A percentile compares a stretch with the other conserved stretches of the same genome.
Evolutionary conservation across 2,329 filamentous ascomycete species (phyloP).

Genomic region (Cercospora sojina): DNA sequence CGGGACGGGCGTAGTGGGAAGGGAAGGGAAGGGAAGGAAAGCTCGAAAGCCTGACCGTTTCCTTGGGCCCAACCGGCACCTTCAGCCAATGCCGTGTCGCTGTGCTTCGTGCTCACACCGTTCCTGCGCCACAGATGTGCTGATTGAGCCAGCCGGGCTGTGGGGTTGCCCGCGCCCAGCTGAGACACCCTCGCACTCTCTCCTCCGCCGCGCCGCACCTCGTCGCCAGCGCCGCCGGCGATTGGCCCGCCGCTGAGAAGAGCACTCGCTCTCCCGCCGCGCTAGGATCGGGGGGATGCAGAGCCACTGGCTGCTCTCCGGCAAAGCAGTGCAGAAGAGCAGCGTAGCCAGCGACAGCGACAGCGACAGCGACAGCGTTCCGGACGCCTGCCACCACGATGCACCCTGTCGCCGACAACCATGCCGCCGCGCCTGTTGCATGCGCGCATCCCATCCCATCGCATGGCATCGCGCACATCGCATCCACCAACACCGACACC

Average conservation of each 20-base stretch:
- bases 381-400: neutral
- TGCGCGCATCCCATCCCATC: neutral
- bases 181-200: neutral
- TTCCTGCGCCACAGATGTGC: neutral
- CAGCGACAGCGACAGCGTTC: neutral
- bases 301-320: conserved; percentile 15
- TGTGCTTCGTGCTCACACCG: neutral
- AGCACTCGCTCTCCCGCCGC: neutral
- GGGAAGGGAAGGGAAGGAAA: too few relatives aligned
- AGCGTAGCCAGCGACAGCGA: neutral
- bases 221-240: neutral
- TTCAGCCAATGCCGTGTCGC: neutral
- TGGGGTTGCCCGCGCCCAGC: neutral
- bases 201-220: neutral
- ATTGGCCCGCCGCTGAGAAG: neutral
- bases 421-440: neutral
- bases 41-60: neutral
- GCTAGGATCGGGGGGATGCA: conserved; percentile 11
- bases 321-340: neutral
- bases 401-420: neutral
- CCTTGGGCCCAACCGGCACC: neutral
- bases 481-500: neutral
- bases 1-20: too few relatives aligned
- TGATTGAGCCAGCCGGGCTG: neutral
- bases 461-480: neutral